Base-by-base conservation (phyloP, 495 filamentous ascomycete species). In the Talaromyces proteolyticus region DNA sequence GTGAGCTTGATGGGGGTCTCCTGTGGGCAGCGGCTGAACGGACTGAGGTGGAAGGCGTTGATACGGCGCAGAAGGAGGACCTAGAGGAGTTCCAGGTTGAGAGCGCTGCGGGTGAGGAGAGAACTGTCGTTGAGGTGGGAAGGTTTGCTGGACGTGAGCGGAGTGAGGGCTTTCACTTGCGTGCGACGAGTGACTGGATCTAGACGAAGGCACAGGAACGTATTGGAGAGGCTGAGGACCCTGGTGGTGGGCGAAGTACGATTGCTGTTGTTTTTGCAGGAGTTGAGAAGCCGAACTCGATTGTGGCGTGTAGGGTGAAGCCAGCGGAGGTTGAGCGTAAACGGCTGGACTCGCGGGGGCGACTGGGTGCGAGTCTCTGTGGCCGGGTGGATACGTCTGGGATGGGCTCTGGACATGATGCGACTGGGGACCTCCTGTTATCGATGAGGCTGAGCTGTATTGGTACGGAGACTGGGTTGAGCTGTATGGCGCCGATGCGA, bases 151-250 rank as follows among this genome's bases (percentile, higher is more conserved):
- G 19, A 72, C 48, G 49, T 59, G 50, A 18, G 61, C 53, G 19
- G 64, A 63, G 37, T 69, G 65, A 25, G 75, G 67, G 57, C 66
- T 74, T 48, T 75, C 70, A 57, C 63, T 67, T 23, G 61, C 58
- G 51, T 59, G 59, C 38, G 58, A 65, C 58, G 65, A 60, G 52
- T 66, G 60, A 51, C 54, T 54, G 64, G 66, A 53, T 53, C 62
- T 47, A 49, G 61, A 58, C 48, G 62, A 60, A 48, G 70, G 72
- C 44, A 67, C 64, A 46, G 70, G 58, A 42, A 71, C 65, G 17
- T 68, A 73, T 50, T 79, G 76, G 39, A 73, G 65, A 23, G 76
- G 77, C 42, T 73, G 71, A 29, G 73, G 69, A 25, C 70, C 70
- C 51, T 69, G 70, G 25, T 69, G 67, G 22, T 71, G 64, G 42